Conservation (phyloP, 768 basidiomycete species). For the Phallus indusiatus region DNA sequence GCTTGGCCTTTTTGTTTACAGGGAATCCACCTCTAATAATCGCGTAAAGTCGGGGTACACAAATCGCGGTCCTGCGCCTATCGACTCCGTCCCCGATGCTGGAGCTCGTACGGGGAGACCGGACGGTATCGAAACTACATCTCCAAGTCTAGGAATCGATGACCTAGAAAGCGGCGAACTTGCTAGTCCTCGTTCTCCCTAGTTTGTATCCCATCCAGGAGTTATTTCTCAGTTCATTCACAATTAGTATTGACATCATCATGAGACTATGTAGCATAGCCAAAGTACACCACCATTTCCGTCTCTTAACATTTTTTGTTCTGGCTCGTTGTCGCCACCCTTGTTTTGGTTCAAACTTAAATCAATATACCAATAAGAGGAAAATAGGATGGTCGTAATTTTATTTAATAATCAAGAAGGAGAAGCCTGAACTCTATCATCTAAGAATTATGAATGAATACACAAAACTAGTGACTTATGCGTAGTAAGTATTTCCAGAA, state of each 20-base stretch:
- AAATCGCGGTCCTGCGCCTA: slow-evolving; percentile 50
- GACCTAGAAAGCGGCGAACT: slow-evolving; percentile 34
- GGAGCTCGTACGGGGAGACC: slow-evolving; percentile 58
- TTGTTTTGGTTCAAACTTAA: too few species aligned
- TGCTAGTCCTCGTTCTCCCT: slow-evolving; percentile 17
- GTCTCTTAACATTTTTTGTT: not conserved
- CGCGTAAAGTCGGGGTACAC: slow-evolving; percentile 69
- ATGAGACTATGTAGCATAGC: too few species aligned
- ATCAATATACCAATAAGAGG: too few species aligned
- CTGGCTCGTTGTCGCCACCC: too few species aligned
- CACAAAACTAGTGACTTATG: not conserved
- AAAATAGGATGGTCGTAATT: too few species aligned
- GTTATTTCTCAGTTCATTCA: not conserved
- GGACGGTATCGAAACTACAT: slow-evolving; percentile 54
- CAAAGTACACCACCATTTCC: not conserved
- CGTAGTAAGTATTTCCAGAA: slow-evolving; percentile 79
- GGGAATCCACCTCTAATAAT: slow-evolving; percentile 76
- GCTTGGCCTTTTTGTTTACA: slow-evolving; percentile 18
- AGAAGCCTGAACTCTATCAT: not conserved
- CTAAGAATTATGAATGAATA: not conserved
- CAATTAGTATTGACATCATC: too few species aligned
- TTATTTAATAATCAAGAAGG: too few species aligned
- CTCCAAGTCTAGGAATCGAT: slow-evolving; percentile 34
- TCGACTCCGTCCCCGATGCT: slow-evolving; percentile 63
- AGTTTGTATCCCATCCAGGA: slow-evolving; percentile 29